These are phyloP conservation scores for Lactifluus hygrophoroides DNA, from an alignment of 768 basidiomycete genomes.

Conservation along the genomic window DNA sequence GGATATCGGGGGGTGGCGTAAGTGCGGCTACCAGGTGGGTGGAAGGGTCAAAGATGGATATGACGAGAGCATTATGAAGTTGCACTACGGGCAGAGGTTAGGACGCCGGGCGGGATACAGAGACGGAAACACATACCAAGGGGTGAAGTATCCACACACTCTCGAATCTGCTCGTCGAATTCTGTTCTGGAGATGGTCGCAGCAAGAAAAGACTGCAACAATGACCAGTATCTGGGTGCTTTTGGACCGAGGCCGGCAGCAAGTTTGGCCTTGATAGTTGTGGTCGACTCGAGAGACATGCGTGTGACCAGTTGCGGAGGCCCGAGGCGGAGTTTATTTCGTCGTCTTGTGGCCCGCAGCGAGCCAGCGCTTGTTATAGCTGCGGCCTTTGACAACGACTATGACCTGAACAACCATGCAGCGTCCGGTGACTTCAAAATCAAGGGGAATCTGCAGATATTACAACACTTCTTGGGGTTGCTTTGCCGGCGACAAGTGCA, in stretches of 20 bases:
- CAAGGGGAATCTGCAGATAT: conserved; percentile 65
- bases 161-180: conserved; percentile 64
- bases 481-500: conserved; percentile 59
- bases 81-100: conserved; percentile 40
- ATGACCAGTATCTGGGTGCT: conserved; percentile 50
- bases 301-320: not conserved
- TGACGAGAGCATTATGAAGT: conserved; percentile 76
- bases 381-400: conserved; percentile 6
- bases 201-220: conserved; percentile 58
- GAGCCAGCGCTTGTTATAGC: not conserved
- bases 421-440: conserved; percentile 59
- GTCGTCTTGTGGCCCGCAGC: not conserved
- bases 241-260: conserved; percentile 52
- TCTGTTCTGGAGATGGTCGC: conserved; percentile 64
- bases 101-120: conserved; percentile 1
- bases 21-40: conserved; percentile 59
- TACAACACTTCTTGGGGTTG: conserved; percentile 59
- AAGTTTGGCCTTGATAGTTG: conserved; percentile 63
- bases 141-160: conserved; percentile 49
- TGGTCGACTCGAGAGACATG: conserved; percentile 73
- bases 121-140: conserved; percentile 30
- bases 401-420: conserved; percentile 17
- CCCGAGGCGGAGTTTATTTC: conserved; percentile 1
- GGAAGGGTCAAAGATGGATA: conserved; percentile 75
- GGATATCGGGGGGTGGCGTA: conserved; percentile 52